Evolutionary conservation across 2,329 filamentous ascomycete genomes (phyloP).

Genomic region (Eutypa lata): DNA sequence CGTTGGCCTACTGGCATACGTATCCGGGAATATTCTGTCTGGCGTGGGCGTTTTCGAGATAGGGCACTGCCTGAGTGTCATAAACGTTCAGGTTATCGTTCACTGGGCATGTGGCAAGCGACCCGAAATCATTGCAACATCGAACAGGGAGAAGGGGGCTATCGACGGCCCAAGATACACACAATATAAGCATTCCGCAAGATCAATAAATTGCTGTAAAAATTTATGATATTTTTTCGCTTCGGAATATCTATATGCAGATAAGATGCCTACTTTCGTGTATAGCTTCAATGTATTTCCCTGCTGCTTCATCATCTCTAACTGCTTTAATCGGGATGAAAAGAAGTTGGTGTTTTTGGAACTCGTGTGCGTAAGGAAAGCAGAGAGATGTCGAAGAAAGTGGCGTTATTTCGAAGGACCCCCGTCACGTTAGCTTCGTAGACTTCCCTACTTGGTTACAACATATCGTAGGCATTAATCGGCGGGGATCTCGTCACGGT

Average conservation of each 20-base stretch:
- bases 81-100: no score
- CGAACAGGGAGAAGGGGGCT: no score
- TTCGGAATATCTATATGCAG: background rate
- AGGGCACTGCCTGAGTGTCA: no score
- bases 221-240: background rate
- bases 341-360: background rate
- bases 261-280: background rate
- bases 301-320: background rate
- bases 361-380: background rate
- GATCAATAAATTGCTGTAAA: background rate
- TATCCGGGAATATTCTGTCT: no score
- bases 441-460: background rate
- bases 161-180: no score
- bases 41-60: no score
- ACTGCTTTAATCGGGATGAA: background rate
- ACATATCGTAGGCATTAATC: background rate
- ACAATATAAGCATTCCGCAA: no score
- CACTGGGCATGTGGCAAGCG: no score
- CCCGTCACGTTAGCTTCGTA: background rate
- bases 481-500: background rate
- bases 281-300: background rate
- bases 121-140: no score
- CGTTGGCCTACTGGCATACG: no score
- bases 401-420: background rate
- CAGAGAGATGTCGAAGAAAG: background rate